A percentile compares a stretch with the other conserved stretches of the same genome.
phyloP scores from a whole-genome alignment of 192 early-diverging fungal genomes.

The Coemansia sp. region DNA sequence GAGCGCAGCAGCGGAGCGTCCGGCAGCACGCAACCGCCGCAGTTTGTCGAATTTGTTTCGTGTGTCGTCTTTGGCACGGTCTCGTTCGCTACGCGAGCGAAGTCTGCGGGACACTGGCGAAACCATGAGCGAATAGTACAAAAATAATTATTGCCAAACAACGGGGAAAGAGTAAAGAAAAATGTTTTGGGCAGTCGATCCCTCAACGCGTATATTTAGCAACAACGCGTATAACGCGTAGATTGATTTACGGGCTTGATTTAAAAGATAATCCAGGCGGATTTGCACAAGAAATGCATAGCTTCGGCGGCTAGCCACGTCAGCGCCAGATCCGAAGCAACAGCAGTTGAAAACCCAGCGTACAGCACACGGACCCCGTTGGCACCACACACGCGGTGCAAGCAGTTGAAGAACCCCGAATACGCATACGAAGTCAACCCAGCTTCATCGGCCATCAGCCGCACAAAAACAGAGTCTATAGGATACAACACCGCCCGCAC shows the following conservation, averaged over 20 bases:
- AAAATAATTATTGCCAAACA: slow-evolving; percentile 1
- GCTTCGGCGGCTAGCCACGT: slow-evolving; percentile 30
- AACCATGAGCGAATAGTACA: slow-evolving; percentile 15
- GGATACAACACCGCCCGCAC: slow-evolving; percentile 27
- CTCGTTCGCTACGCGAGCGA: slow-evolving; percentile 22
- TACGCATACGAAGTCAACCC: slow-evolving; percentile 28
- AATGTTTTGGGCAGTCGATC: neutral
- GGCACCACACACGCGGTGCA: neutral
- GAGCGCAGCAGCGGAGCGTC: slow-evolving; percentile 31
- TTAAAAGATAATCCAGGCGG: slow-evolving; percentile 11
- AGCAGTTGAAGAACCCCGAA: slow-evolving; percentile 34
- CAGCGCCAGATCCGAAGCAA: slow-evolving; percentile 26
- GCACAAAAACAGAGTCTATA: slow-evolving; percentile 21
- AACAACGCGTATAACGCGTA: neutral
- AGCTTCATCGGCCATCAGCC: slow-evolving; percentile 44
- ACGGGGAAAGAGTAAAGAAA: neutral
- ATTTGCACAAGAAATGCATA: slow-evolving; percentile 31
- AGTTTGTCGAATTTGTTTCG: slow-evolving; percentile 34
- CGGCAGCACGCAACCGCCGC: slow-evolving; percentile 45
- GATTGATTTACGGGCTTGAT: neutral
- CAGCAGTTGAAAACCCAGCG: slow-evolving; percentile 15
- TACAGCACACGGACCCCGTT: slow-evolving; percentile 17
- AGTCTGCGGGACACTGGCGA: slow-evolving; percentile 27
- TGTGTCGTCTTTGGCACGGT: slow-evolving; percentile 6
- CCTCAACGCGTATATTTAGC: neutral